These are phyloP conservation scores for Arctium minus DNA, from an alignment of 129 eudicot genomes.

Conservation along the genomic window DNA sequence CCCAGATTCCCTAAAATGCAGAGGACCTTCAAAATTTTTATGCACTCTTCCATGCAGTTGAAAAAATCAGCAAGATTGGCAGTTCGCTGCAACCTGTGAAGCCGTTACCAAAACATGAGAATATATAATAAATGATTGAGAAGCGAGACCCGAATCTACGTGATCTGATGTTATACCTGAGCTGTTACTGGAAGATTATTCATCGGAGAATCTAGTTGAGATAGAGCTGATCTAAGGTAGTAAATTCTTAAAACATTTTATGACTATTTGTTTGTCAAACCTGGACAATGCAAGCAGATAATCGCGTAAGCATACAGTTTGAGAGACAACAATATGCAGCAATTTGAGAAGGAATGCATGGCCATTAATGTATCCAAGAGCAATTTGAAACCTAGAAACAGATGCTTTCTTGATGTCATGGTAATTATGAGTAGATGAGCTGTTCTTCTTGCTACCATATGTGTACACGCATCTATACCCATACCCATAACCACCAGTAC, in stretches of 20 bases:
- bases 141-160: background rate
- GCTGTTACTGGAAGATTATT: constrained; percentile 71
- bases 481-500: background rate
- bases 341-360: no score
- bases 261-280: constrained; percentile 66
- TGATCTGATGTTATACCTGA: constrained; percentile 30
- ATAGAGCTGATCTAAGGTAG: constrained; percentile 43
- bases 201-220: constrained; percentile 58
- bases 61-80: constrained; percentile 52
- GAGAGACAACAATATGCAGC: no score
- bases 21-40: constrained; percentile 8
- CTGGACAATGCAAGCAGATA: constrained; percentile 25
- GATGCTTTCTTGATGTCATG: background rate
- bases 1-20: no score
- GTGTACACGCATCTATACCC: background rate
- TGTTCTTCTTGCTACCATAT: background rate
- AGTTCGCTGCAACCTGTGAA: constrained; percentile 59
- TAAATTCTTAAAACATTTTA: constrained; percentile 42
- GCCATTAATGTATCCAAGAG: no score
- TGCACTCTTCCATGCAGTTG: constrained; percentile 64
- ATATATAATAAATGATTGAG: background rate
- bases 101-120: constrained; percentile 1
- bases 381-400: no score
- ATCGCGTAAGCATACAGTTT: background rate
- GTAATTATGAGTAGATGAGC: background rate